Evolutionary conservation across 1,139 yeast species (phyloP), one percentile per base, ranked within the genome.

Genomic region (Kluyveromyces marxianus): DNA sequence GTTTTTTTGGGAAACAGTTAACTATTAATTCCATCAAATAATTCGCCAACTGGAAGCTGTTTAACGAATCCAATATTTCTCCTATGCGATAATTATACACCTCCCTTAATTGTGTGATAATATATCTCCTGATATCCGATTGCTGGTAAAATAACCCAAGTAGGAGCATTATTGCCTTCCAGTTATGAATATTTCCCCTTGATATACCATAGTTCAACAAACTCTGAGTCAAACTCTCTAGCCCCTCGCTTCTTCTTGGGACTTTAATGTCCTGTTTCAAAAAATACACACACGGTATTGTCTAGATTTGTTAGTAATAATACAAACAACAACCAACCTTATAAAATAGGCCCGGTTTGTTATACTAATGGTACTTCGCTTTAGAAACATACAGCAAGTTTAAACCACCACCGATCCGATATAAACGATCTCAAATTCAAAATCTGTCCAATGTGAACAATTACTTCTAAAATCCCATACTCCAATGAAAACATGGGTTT

Each of bases 151-250:
- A 44, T 26, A 56, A 39, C 14, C 43, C 44, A 5, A 48, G 26
- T 26, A 57, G 39, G 2, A 55, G 25, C n/a, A 52, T 53, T 27
- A 55, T 44, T 42, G 48, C 45, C 44, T 52, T 54, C 61, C 61
- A 57, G 27, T 50, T 47, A 30, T 48, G 44, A 4, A 41, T 33
- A 29, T 48, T 45, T 25, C 42, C 41, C 24, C 45, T 29, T 24
- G 44, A 40, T 31, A 52, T 24, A 7, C 56, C 56, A 28, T 45
- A 39, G 32, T 44, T 38, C 35, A 56, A 38, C 14, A 55, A 39
- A 25, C 41, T 47, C 3, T 46, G 38, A 14, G 55, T 26, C 25
- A 51, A 33, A 7, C 47, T 44, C 6, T 38, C 25, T 30, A 48
- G 44, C 6, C 45, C 43, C n/a, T 42, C 43, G 6, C 49, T 40